A percentile compares a stretch with the other conserved stretches of the same genome.
These are phyloP conservation scores for Eucalyptus regnans DNA, from an alignment of 345 rosid genomes.

Conservation along the genomic window DNA sequence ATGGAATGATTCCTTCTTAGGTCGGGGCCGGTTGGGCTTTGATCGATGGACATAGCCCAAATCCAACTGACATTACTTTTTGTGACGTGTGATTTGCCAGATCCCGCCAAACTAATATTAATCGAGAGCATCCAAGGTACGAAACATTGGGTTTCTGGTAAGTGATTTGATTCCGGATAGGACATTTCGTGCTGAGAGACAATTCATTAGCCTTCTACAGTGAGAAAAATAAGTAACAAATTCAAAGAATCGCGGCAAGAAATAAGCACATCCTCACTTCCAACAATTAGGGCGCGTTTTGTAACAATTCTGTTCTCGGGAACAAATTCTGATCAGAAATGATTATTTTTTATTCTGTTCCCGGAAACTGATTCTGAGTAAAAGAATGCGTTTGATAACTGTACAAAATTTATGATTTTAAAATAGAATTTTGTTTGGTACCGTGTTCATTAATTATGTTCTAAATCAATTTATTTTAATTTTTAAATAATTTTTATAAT, in stretches of 20 bases:
- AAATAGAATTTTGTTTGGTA: no score
- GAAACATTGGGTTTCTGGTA: background rate
- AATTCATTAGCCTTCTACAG: background rate
- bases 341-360: no score
- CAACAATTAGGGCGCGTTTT: background rate
- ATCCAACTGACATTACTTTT: background rate
- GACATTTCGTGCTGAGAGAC: background rate
- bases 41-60: background rate
- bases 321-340: no score
- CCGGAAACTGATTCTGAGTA: no score
- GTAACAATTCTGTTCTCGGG: rapidly evolving
- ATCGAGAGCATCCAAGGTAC: background rate
- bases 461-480: no score
- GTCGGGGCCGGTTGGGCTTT: no score
- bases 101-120: background rate
- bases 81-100: rapidly evolving
- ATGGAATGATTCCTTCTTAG: no score
- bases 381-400: no score
- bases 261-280: background rate
- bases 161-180: background rate
- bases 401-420: no score
- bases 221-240: background rate
- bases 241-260: background rate
- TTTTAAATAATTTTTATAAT: no score
- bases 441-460: no score